Evolutionary conservation across 176 grass and related monocot genomes (phyloP), one percentile per base, ranked within the genome.

Genomic region (Oryza officinalis): DNA sequence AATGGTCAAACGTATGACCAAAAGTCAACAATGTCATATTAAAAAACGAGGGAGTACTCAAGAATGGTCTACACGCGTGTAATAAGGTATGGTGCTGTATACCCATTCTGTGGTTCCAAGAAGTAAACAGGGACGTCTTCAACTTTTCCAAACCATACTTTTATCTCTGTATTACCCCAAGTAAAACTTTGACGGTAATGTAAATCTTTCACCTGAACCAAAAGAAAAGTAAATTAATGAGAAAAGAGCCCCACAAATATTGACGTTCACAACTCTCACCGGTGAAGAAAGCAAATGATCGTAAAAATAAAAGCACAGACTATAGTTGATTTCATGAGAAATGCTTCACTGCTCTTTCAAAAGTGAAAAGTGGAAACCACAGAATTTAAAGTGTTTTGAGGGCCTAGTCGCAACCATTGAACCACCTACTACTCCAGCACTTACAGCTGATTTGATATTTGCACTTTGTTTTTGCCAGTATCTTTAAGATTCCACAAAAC

Each of bases 31-130:
- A 0, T 10, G 0, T 41, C 40, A 2, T 41, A 41, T 41, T 41
- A 41, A 41, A 41, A 41, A 41, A 10, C 7, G 1, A 41, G 10
- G 0, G 40, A 41, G 9, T 41, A 10, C 10, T 41, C 38, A 41
- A 41, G 9, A 41, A 8, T 68, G 41, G 30, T 75, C 17, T 50
- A 81, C 61, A 8, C n/a, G 6, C n/a, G 67, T 68, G 33, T 15
- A 28, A 31, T 32, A 11, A 25, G 57, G n/a, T 77, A 73, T 69
- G n/a, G 30, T 44, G 32, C 38, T 50, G 3, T 69, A 76, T 92
- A 98, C 96, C 93, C 93, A 85, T 99, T 95, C 77, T 92, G 91
- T n/a, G 96, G 96, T 77, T 99, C 96, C 76, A 99, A 78, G 87
- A 99, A 99, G 79, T 96, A 90, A 82, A 96, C 96, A 68, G 96